A percentile compares a stretch with the other conserved stretches of the same genome.
Conservation (phyloP, 768 basidiomycete species). For the Kwoniella dendrophila region DNA sequence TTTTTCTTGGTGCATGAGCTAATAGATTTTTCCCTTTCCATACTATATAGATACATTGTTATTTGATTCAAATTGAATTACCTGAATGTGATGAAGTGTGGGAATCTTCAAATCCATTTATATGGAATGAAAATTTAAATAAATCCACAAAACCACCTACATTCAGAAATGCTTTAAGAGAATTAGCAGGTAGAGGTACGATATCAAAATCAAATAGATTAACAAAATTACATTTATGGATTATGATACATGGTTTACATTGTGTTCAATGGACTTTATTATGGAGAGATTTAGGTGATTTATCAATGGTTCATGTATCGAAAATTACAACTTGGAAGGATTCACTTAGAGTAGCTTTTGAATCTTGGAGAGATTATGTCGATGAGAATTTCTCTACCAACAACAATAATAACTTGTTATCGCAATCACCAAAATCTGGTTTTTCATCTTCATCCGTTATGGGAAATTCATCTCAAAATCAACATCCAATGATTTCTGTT, state of each 20-base stretch:
- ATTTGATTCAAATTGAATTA: conserved; percentile 18
- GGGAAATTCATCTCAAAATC: background rate
- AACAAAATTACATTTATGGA: conserved; percentile 16
- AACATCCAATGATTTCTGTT: conserved; percentile 14
- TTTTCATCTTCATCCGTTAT: no score
- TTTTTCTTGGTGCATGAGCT: no score
- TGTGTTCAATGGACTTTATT: conserved; percentile 29
- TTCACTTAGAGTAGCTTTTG: conserved; percentile 19
- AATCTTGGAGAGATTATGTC: conserved; percentile 21
- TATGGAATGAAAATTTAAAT: conserved; percentile 8
- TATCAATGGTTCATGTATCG: conserved; percentile 29
- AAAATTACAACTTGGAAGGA: conserved; percentile 29
- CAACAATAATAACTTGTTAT: background rate
- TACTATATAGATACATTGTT: conserved; percentile 22
- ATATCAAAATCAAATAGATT: conserved; percentile 11
- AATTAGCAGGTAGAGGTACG: conserved; percentile 28
- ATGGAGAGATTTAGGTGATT: conserved; percentile 28
- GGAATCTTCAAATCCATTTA: conserved; percentile 12
- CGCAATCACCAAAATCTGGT: background rate
- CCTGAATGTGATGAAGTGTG: conserved; percentile 10
- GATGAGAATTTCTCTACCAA: conserved; percentile 9
- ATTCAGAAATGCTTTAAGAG: conserved; percentile 19
- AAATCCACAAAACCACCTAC: conserved; percentile 7
- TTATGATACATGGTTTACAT: conserved; percentile 27
- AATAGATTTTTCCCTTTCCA: no score